Conservation (phyloP, 208 protist species). For the Leishmania guyanensis region DNA sequence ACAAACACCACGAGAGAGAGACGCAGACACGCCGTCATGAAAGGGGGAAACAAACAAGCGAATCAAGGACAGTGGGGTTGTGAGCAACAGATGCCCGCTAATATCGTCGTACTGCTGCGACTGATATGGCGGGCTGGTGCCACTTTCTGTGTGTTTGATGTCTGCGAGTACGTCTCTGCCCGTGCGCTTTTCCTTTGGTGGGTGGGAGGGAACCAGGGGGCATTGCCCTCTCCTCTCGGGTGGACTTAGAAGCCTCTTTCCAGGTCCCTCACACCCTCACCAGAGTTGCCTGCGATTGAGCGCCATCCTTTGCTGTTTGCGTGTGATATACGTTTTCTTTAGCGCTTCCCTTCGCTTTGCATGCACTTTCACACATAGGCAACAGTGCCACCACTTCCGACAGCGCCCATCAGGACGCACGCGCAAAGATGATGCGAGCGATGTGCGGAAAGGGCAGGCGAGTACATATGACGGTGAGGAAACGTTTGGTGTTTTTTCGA, state of each 20-base stretch:
- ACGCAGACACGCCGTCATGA: background rate
- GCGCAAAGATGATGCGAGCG: background rate
- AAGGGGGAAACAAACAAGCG: too few species aligned
- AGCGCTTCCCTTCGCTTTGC: background rate
- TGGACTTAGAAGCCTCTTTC: background rate
- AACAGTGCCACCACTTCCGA: background rate
- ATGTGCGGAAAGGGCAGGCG: background rate
- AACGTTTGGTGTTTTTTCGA: background rate
- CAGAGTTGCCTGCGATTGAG: background rate
- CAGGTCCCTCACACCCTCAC: background rate
- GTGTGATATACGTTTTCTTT: background rate
- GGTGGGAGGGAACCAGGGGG: background rate
- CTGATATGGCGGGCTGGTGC: background rate
- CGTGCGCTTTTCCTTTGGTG: background rate
- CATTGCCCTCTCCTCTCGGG: background rate
- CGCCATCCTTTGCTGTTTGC: background rate
- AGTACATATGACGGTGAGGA: background rate
- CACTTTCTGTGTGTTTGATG: background rate
- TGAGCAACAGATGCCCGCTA: background rate
- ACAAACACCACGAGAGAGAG: background rate
- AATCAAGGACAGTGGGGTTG: background rate
- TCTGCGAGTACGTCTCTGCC: background rate
- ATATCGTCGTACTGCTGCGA: background rate
- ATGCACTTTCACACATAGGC: background rate
- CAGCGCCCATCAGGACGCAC: background rate